Percentiles rank a stretch among this genome's conserved stretches.
phyloP scores from a whole-genome alignment of 2,329 filamentous ascomycete genomes.

The Ophiobolus disseminans region DNA sequence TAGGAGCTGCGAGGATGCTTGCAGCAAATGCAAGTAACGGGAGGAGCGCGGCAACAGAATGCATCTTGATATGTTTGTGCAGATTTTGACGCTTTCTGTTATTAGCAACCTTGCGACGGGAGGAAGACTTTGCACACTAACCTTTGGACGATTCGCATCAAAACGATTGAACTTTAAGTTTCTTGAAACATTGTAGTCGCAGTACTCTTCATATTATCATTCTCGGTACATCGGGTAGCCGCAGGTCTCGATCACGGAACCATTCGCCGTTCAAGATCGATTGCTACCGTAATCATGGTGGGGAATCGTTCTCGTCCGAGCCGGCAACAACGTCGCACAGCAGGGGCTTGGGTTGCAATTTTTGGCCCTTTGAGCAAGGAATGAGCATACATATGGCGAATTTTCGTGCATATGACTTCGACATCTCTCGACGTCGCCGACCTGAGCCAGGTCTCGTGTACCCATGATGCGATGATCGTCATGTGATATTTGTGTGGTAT shows the following conservation, averaged over 20 bases:
- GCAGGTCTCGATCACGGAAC: background rate
- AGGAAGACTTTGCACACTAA: too few relatives aligned
- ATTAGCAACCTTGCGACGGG: too few relatives aligned
- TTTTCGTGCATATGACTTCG: background rate
- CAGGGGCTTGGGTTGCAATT: too few relatives aligned
- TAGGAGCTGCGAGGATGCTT: slow-evolving; percentile 13
- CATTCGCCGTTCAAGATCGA: background rate
- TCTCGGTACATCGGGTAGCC: too few relatives aligned
- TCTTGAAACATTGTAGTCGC: background rate
- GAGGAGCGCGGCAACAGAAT: slow-evolving; percentile 7
- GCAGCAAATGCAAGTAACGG: slow-evolving; percentile 14
- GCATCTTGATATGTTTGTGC: slow-evolving; percentile 11
- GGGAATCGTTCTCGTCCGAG: background rate
- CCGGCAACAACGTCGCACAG: background rate
- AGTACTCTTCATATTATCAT: background rate
- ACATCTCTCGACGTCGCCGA: background rate
- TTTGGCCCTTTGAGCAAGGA: too few relatives aligned
- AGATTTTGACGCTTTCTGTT: background rate
- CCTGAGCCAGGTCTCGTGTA: background rate
- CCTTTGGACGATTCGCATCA: background rate
- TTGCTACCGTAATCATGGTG: background rate
- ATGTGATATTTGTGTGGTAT: background rate
- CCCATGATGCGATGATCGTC: background rate
- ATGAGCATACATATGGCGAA: background rate
- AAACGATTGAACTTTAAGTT: background rate